These are phyloP conservation scores for Aureobasidium sp. DNA, from an alignment of 2,329 filamentous ascomycete species.

Conservation along the genomic window DNA sequence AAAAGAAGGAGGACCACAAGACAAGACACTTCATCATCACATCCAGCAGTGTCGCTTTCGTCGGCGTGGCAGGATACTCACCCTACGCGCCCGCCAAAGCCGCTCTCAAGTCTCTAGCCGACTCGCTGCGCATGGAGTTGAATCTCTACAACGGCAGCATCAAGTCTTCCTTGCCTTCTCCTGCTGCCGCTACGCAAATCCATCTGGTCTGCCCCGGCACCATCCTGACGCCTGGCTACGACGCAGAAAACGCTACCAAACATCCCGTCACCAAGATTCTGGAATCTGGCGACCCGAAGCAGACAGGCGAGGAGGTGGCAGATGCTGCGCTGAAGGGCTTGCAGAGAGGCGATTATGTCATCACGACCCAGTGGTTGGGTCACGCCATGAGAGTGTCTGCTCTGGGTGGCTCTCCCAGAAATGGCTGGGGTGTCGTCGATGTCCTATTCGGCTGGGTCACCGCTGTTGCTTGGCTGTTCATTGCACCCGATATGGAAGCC, in stretches of 20 bases:
- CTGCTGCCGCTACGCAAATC: conserved; percentile 62
- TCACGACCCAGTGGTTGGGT: conserved; percentile 69
- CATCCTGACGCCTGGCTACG: conserved; percentile 69
- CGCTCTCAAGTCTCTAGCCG: conserved; percentile 74
- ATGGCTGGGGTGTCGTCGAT: conserved; percentile 45
- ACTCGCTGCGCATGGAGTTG: conserved; percentile 76
- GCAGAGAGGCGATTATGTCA: conserved; percentile 71
- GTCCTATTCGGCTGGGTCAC: conserved; percentile 49
- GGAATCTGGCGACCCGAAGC: conserved; percentile 74
- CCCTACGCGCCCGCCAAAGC: conserved; percentile 81
- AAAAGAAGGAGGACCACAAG: conserved; percentile 24
- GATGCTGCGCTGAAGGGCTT: conserved; percentile 61
- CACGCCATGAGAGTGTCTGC: conserved; percentile 59
- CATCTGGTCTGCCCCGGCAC: conserved; percentile 80
- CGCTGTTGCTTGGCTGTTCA: conserved; percentile 48
- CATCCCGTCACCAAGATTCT: conserved; percentile 71
- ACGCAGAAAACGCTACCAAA: conserved; percentile 70
- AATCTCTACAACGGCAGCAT: conserved; percentile 70
- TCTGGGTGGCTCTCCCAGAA: conserved; percentile 47
- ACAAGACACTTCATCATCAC: conserved; percentile 84
- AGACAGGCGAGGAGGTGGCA: conserved; percentile 74
- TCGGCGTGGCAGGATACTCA: conserved; percentile 71
- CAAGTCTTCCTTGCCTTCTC: conserved; percentile 31
- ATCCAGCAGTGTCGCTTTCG: conserved; percentile 66
- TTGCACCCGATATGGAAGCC: conserved; percentile 50